Base-by-base conservation (phyloP, 495 filamentous ascomycete species). In the Cercophora scortea region DNA sequence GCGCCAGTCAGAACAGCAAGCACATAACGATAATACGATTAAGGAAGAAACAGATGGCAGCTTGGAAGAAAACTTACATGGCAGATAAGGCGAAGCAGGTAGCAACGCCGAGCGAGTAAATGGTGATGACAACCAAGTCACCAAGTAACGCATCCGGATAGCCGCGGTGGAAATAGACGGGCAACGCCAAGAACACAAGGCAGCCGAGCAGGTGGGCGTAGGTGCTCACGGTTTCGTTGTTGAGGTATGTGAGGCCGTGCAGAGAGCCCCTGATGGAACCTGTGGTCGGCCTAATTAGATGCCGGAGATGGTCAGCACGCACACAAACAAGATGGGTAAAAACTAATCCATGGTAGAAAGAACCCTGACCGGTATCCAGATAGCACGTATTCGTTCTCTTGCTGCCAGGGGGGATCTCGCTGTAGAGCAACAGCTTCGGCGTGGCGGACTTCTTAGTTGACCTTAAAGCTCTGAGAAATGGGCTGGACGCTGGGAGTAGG, bases 201-300 rank as follows among this genome's bases (percentile, higher is more conserved):
- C 42, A 19, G 41, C 42, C 42, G 41, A 46, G n/a, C 8, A 52
- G 50, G 33, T 52, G 50, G 42, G 42, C 45, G 25, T 39, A 42
- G 25, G 46, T 52, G 50, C 46, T 52, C 42, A 52, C 41, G 8
- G 50, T 52, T 33, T 52, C 50, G 42, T 52, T 52, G 50, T 52
- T 18, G 33, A 52, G 33, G 32, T 19, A 15, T 10, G 11, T 39
- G 12, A 25, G 11, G 50, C 50, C 46, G 16, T 13, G 11, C 18
- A 52, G 6, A 32, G 32, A 52, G 12, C 7, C 50, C n/a, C 8
- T 13, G 32, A 18, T 15, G 39, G 50, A 52, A 3, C 42, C 50
- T 8, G 50, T 45, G 42, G 42, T 15, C 17, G 13, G n/a, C 9
- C 42, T 44, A 15, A 15, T 4, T 38, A 5, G 13, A 10, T 44